Evolutionary conservation across 2,329 filamentous ascomycete genomes (phyloP).

Genomic region (Ophiocordyceps polyrhachis-furcata): DNA sequence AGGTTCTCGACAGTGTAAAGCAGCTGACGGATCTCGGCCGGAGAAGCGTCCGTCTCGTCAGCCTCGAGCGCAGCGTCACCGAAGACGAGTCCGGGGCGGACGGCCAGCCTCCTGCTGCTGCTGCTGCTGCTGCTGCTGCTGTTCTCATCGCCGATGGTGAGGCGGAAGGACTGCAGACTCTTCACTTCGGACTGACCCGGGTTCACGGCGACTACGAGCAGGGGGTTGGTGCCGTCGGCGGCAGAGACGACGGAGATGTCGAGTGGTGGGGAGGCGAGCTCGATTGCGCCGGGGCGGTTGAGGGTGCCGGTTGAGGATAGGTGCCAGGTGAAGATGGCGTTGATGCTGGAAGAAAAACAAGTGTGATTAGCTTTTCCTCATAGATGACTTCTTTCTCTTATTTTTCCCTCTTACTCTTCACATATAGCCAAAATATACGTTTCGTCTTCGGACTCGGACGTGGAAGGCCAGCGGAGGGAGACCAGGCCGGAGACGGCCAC

Average conservation of each 20-base stretch:
- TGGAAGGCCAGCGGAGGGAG: conserved; percentile 13
- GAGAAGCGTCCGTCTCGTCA: conserved; percentile 15
- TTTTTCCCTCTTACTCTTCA: conserved; percentile 33
- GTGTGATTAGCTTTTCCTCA: background rate
- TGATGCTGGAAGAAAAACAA: conserved; percentile 19
- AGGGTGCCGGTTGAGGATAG: conserved; percentile 30
- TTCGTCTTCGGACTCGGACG: conserved; percentile 8
- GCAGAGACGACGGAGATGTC: conserved; percentile 20
- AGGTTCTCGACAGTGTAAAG: conserved; percentile 28
- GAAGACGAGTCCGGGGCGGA: conserved; percentile 10
- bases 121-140: too few species aligned
- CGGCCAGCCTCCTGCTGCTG: conserved; percentile 13
- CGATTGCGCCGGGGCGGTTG: conserved; percentile 25
- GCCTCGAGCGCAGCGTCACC: conserved; percentile 9
- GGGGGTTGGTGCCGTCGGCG: conserved; percentile 7
- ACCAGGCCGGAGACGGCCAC: conserved; percentile 28
- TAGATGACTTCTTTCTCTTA: background rate
- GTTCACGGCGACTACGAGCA: conserved; percentile 23
- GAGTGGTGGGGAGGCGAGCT: conserved; percentile 46
- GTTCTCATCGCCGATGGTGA: conserved; percentile 12
- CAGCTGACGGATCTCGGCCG: conserved; percentile 20
- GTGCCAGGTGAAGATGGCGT: conserved; percentile 48
- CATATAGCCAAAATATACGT: conserved; percentile 29
- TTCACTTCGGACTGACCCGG: conserved; percentile 10
- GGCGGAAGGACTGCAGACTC: conserved; percentile 13